phyloP scores from a whole-genome alignment of 768 basidiomycete genomes.

The Boletus reticulatus region DNA sequence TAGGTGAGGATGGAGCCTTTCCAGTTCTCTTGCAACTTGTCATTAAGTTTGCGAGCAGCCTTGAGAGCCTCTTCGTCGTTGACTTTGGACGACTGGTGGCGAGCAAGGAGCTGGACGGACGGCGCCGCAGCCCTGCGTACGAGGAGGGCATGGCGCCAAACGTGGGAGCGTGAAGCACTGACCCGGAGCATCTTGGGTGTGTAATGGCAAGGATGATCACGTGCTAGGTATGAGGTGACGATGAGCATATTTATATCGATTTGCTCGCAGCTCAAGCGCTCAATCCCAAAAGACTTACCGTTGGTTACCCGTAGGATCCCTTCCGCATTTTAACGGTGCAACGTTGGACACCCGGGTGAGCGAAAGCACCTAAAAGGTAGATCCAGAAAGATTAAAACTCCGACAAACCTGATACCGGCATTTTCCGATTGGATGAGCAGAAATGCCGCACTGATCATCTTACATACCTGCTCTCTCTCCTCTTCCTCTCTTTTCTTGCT shows the following conservation, averaged over 20 bases:
- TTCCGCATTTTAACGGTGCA: too few species aligned
- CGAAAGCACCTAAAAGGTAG: too few species aligned
- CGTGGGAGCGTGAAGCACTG: conserved; percentile 11
- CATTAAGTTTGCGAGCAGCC: conserved; percentile 32
- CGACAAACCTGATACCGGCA: neutral
- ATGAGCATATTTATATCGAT: too few species aligned
- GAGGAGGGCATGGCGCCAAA: conserved; percentile 7
- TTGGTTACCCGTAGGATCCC: too few species aligned
- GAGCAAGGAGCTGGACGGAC: conserved; percentile 18
- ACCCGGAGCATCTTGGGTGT: conserved; percentile 25
- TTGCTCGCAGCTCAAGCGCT: neutral
- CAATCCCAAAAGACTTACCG: too few species aligned
- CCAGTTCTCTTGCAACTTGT: conserved; percentile 67
- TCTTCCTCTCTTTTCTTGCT: neutral
- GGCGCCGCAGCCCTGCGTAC: conserved; percentile 5
- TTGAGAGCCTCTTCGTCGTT: conserved; percentile 22
- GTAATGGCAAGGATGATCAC: conserved; percentile 3
- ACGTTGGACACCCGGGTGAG: too few species aligned
- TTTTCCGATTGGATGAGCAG: conserved; percentile 37
- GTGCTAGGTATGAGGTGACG: neutral
- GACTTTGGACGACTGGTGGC: conserved; percentile 36
- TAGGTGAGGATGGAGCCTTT: conserved; percentile 69
- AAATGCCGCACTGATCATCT: conserved; percentile 38
- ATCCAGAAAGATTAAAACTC: too few species aligned
- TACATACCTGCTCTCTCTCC: neutral